Evolutionary conservation across 805 yeast species (phyloP).

Genomic region (Ogataea saltuana): DNA sequence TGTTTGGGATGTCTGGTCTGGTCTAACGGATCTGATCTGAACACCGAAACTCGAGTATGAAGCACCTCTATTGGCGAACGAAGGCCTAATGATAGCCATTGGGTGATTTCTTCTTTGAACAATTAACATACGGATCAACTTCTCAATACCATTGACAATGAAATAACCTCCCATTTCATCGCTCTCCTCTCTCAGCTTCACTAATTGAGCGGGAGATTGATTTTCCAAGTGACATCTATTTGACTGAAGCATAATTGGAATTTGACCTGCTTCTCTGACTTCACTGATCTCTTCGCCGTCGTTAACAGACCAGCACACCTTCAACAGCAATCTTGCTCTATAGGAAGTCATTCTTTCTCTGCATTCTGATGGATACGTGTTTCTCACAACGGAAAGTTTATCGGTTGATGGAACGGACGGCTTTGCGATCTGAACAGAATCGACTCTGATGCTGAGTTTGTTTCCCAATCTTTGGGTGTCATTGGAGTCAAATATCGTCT

Average conservation of each 20-base stretch:
- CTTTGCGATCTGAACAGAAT: constrained; percentile 80
- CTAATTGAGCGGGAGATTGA: constrained; percentile 79
- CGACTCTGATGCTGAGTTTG: constrained; percentile 81
- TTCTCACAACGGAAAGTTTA: constrained; percentile 73
- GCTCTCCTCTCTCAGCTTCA: constrained; percentile 78
- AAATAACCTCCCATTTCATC: constrained; percentile 98
- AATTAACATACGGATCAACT: constrained; percentile 93
- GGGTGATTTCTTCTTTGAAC: constrained; percentile 98
- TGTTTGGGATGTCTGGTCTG: constrained; percentile 97
- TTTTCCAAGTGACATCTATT: constrained; percentile 90
- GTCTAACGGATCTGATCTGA: constrained; percentile 90
- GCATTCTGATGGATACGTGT: constrained; percentile 80
- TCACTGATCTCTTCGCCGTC: constrained; percentile 82
- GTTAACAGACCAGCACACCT: constrained; percentile 83
- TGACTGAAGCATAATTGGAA: constrained; percentile 88
- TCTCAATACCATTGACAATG: constrained; percentile 94
- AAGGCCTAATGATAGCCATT: constrained; percentile 95
- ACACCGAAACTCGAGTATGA: constrained; percentile 87
- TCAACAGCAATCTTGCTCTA: constrained; percentile 73
- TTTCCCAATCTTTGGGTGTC: constrained; percentile 76
- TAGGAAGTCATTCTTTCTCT: constrained; percentile 88
- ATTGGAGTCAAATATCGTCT: constrained; percentile 79
- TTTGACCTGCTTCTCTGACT: constrained; percentile 84
- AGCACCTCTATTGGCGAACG: constrained; percentile 92
- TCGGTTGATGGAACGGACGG: constrained; percentile 76